Base-by-base conservation (phyloP, 495 filamentous ascomycete species). In the Xylaria acuta region DNA sequence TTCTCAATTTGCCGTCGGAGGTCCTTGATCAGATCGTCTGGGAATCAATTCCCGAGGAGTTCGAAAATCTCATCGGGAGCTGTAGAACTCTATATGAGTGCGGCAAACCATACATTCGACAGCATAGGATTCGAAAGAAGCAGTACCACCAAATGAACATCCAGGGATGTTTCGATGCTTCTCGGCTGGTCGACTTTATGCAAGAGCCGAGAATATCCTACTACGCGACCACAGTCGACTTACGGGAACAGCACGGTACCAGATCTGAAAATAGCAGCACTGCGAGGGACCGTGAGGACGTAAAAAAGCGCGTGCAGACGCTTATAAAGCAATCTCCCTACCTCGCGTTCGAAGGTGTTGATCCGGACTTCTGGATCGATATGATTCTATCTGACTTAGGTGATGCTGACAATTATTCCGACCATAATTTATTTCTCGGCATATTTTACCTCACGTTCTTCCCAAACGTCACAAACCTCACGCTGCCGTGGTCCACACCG, bases 361-460 rank as follows among this genome's bases (percentile, higher is more conserved):
- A 58, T 58, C 27, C 30, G 7, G 14, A 58, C 16, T 58, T 58
- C 27, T 58, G 54, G 54, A 32, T 30, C 12, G 27, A 58, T 18
- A 58, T 58, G 54, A 18, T 58, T 16, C 54, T 58, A 4, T 34
- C 27, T 8, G 54, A 58, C 54, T 8, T 58, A 3, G 27, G 30
- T 20, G 54, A 58, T 34, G 27, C 3, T 34, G 54, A 58, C 7
- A 58, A 18, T 34, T 58, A 58, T 58, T 58, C 27, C 12, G 54
- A 58, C 2, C 54, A 58, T 58, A 34, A 58, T 58, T 34, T 58
- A 18, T 34, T 34, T 18, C 54, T 58, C 27, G 54, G 54, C 14
- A 6, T 58, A 58, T 58, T 58, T 20, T 58, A 58, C 27, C 54
- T 58, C 12, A 58, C 54, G 4, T 34, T 58, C 25, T 58, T 58